Base-by-base conservation (phyloP, 768 basidiomycete species). In the Mycena rebaudengoi region DNA sequence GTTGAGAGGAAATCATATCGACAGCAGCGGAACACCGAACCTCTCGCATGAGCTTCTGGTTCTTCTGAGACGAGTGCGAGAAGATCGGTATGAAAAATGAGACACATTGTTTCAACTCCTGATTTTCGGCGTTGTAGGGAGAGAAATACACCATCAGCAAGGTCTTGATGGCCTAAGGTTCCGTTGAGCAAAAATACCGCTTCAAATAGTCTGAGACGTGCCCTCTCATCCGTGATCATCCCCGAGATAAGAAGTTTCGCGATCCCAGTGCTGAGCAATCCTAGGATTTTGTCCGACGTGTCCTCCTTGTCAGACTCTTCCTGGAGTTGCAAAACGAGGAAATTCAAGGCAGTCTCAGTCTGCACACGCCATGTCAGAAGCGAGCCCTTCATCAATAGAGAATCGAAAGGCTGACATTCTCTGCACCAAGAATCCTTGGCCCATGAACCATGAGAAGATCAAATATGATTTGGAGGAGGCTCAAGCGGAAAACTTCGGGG, bases 401-500 rank as follows among this genome's bases (percentile, higher is more conserved):
- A 32, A 53, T 21, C 2, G 48, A 48, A 30, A 26, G 28, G 51
- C 69, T 48, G 52, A 76, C 76, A 54, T 73, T 70, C 8, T 64
- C 67, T 12, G 46, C 66, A 39, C 75, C 79, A 28, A 89, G 74
- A 74, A 92, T 83, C 48, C 84, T 84, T 43, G 79, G 74, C 59
- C 92, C 90, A 65, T 97, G 91, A 0, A 92, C 87, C 88, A 95
- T 95, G 53, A 96, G 77, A 35, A 95, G 82, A 74, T 98, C 96
- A 69, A 97, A 94, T 5, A 95, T 74, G 57, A 91, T 85, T 69
- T 94, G 88, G n/a, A 94, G 76, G n/a, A 92, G 82, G 46, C 84
- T 86, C 12, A 88, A 76, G 76, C 87, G 90, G 67, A 95, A 82
- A 1, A 82, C 79, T 33, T 90, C 88, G 0, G 91, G 86, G 0